phyloP scores from a whole-genome alignment of 2,329 filamentous ascomycete species.

The Aspergillus sp. region DNA sequence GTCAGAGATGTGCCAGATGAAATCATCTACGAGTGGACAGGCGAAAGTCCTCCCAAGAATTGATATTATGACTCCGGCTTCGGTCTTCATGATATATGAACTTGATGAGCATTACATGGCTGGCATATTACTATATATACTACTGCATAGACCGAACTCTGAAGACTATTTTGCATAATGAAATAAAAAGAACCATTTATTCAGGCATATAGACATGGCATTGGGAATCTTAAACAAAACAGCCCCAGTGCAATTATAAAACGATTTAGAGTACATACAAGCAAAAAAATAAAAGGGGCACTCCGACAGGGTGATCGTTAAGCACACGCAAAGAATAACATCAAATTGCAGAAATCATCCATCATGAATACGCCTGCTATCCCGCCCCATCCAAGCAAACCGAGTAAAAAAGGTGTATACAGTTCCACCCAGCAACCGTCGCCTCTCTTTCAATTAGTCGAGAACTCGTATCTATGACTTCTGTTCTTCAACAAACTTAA shows the following conservation, averaged over 20 bases:
- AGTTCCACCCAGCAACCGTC: neutral
- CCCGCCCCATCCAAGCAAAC: constrained; percentile 7
- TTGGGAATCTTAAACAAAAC: constrained; percentile 14
- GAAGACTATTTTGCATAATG: no score
- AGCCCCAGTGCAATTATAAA: neutral
- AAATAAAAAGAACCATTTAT: no score
- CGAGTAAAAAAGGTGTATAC: constrained; percentile 1
- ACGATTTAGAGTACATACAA: constrained; percentile 2
- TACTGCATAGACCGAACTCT: no score
- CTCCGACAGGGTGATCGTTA: no score
- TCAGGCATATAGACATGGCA: neutral
- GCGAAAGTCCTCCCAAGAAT: constrained; percentile 15
- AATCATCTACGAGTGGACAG: constrained; percentile 42
- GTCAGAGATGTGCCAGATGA: constrained; percentile 44
- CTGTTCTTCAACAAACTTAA: constrained; percentile 93
- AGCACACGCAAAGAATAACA: constrained; percentile 2
- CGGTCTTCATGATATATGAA: no score
- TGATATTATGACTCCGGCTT: no score
- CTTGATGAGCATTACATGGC: no score
- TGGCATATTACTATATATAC: no score
- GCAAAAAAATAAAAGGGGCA: constrained; percentile 1
- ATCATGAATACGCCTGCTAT: constrained; percentile 10
- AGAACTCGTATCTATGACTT: constrained; percentile 26
- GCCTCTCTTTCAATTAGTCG: neutral
- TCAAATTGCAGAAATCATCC: constrained; percentile 3